Evolutionary conservation across 306 rosid genomes (phyloP), one percentile per base, ranked within the genome.

Genomic region (Rubus parviflorus): DNA sequence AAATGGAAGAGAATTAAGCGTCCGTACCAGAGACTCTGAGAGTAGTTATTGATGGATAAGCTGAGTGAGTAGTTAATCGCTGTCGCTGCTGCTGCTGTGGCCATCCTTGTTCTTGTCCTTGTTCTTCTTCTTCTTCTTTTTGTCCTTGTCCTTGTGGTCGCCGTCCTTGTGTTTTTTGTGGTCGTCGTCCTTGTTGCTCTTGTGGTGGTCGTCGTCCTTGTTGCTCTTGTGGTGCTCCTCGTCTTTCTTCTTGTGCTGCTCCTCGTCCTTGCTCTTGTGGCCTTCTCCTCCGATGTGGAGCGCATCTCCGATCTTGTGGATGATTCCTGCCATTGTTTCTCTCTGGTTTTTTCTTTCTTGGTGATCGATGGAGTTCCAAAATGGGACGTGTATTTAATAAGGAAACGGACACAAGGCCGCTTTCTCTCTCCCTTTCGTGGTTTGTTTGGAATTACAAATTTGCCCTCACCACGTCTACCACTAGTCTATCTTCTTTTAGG

Each of bases 61-160:
- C 4, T 4, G 6, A 5, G 46, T 4, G 46, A 30, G 6, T 38
- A 6, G 5, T 6, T 37, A 73, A 42, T 73, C 77, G 77, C 77
- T 74, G 68, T 58, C 68, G 77, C 77, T 74, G 66, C 76, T 73
- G 77, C 77, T 72, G 76, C 76, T 56, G 70, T 40, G 23, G 30
- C 48, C 47, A 19, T 17, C 46, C 10, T 15, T 43, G 14, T 38
- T 25, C 37, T 42, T 43, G 51, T 63, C 38, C 69, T 67, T 67
- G 46, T 64, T 43, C 16, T 64, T 64, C 46, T 64, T 64, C 0
- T 64, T 41, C 37, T 67, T 67, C 72, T 67, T 67, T 48, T 67
- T 42, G 37, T 67, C 43, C 7, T 42, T 67, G 48, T 30, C 35
- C 35, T 65, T 65, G 14, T 67, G 46, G 46, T 42, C 46, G 46